Evolutionary conservation across 2,329 filamentous ascomycete species (phyloP).

Genomic region (Hortaea sp.): DNA sequence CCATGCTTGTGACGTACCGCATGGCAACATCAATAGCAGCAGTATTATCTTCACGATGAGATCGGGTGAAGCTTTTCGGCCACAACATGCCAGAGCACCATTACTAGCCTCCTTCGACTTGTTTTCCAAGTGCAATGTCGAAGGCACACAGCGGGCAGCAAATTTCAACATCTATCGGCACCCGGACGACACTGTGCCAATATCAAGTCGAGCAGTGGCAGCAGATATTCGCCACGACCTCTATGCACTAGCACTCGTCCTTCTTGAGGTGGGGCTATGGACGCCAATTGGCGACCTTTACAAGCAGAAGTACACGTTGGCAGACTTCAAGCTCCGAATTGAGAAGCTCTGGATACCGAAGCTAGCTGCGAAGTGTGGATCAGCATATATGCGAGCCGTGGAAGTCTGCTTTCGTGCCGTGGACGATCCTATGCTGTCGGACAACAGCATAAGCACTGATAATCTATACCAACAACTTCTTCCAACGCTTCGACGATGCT

Average conservation of each 20-base stretch:
- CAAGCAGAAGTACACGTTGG: conserved; percentile 49
- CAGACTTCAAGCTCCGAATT: conserved; percentile 54
- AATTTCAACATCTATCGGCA: conserved; percentile 55
- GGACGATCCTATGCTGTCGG: conserved; percentile 32
- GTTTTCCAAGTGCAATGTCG: conserved; percentile 50
- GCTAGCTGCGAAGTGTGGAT: conserved; percentile 59
- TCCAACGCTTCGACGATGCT: conserved; percentile 25
- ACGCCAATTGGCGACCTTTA: conserved; percentile 50
- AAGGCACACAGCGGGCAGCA: conserved; percentile 34
- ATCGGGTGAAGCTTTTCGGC: conserved; percentile 33
- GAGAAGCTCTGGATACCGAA: conserved; percentile 55
- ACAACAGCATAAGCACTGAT: conserved; percentile 16
- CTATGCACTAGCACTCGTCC: conserved; percentile 62
- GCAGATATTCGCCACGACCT: conserved; percentile 47
- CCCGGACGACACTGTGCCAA: conserved; percentile 37
- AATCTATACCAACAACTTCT: conserved; percentile 22
- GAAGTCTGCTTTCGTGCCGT: conserved; percentile 62
- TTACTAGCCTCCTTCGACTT: conserved; percentile 66
- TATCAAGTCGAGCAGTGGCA: conserved; percentile 37
- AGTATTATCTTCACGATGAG: conserved; percentile 57
- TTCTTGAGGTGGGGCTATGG: conserved; percentile 70
- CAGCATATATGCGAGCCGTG: conserved; percentile 65
- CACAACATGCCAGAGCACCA: conserved; percentile 53
- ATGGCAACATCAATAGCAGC: conserved; percentile 58
- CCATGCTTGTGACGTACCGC: conserved; percentile 57